phyloP scores from a whole-genome alignment of 2,329 filamentous ascomycete species.

The Orbilia quercus region DNA sequence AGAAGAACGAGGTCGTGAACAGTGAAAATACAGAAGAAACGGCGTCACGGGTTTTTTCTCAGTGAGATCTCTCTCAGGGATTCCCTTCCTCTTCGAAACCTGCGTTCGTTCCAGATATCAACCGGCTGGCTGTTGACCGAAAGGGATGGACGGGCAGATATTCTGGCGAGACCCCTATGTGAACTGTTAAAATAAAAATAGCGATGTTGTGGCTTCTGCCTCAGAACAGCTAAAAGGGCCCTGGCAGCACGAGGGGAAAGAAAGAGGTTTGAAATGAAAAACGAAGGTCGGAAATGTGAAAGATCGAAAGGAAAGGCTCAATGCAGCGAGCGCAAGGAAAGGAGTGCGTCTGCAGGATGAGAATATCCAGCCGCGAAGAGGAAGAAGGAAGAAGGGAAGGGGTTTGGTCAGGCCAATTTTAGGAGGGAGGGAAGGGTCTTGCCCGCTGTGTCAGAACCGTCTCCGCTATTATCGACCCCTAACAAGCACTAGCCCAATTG shows the following conservation, averaged over 20 bases:
- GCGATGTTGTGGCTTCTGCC: conserved; percentile 47
- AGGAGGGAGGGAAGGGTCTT: conserved; percentile 53
- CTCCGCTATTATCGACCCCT: conserved; percentile 55
- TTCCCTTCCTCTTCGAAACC: conserved; percentile 2
- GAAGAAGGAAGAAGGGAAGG: conserved; percentile 28
- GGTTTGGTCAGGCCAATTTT: conserved; percentile 44
- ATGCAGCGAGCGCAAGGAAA: conserved; percentile 42
- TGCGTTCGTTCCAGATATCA: conserved; percentile 38
- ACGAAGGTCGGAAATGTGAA: conserved; percentile 49
- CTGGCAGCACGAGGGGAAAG: conserved; percentile 41
- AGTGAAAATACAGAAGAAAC: conserved; percentile 48
- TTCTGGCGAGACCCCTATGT: conserved; percentile 40
- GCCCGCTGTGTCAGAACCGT: conserved; percentile 56
- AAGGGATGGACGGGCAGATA: conserved; percentile 46
- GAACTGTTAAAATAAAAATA: conserved; percentile 27
- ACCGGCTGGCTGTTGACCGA: conserved; percentile 35
- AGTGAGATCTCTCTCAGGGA: conserved; percentile 13
- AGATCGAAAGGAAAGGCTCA: conserved; percentile 48
- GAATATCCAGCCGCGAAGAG: conserved; percentile 50
- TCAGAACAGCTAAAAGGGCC: conserved; percentile 44
- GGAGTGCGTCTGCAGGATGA: conserved; percentile 50
- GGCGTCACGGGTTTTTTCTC: conserved; percentile 22
- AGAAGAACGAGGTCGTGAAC: too few relatives aligned
- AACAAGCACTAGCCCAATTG: conserved; percentile 53
- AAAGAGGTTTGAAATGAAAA: conserved; percentile 53